These are phyloP conservation scores for Hypoxylon sp. DNA, from an alignment of 2,329 filamentous ascomycete genomes.

Conservation along the genomic window DNA sequence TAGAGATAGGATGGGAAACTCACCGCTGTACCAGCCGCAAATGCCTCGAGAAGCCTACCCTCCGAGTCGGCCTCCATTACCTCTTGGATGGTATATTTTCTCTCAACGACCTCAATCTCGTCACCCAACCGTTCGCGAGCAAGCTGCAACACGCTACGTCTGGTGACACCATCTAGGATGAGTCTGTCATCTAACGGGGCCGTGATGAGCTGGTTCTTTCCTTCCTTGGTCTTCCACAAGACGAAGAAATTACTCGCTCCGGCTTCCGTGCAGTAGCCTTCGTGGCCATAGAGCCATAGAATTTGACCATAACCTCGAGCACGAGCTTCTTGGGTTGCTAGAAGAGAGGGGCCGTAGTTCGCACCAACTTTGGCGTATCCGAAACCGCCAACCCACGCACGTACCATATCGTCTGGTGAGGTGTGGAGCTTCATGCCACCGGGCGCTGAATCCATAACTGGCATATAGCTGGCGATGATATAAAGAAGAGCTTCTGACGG, in stretches of 20 bases:
- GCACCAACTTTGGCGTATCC: constrained; percentile 93
- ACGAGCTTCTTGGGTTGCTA: constrained; percentile 82
- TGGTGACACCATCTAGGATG: constrained; percentile 91
- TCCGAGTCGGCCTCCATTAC: constrained; percentile 79
- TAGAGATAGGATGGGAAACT: constrained; percentile 55
- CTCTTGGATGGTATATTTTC: constrained; percentile 85
- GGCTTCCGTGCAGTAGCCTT: constrained; percentile 88
- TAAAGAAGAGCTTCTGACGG: constrained; percentile 91
- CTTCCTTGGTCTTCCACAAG: constrained; percentile 78
- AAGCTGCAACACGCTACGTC: constrained; percentile 82
- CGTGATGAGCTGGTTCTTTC: constrained; percentile 80
- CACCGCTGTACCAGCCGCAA: constrained; percentile 88
- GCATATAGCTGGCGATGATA: constrained; percentile 79
- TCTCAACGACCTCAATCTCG: constrained; percentile 81
- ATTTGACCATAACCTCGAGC: constrained; percentile 86
- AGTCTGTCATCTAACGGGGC: constrained; percentile 86
- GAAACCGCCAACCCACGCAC: constrained; percentile 94
- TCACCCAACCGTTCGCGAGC: constrained; percentile 72
- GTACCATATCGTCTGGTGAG: constrained; percentile 83
- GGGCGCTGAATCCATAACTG: constrained; percentile 64
- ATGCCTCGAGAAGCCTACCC: constrained; percentile 85
- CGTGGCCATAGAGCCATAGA: constrained; percentile 89
- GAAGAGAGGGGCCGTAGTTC: constrained; percentile 89
- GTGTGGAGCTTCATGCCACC: constrained; percentile 82
- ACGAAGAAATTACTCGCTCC: constrained; percentile 95